Evolutionary conservation across 805 yeast genomes (phyloP), one percentile per base, ranked within the genome.

Genomic region (Metschnikowia kofuensis): DNA sequence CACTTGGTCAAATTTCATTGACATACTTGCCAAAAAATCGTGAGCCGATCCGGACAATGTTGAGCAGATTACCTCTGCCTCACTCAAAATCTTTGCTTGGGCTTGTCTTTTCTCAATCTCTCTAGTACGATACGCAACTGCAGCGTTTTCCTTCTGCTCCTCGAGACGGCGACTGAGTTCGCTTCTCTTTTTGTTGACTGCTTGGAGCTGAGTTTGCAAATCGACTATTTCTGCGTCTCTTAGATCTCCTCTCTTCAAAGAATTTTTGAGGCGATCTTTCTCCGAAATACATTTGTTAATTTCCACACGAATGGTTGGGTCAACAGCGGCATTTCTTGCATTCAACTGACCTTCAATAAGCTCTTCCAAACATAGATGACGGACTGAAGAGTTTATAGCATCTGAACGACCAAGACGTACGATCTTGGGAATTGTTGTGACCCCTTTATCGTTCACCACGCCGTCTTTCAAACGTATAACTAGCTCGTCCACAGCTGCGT

Each of bases 401-500:
- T 94, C 99, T 13, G 92, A 77, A 44, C 96, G 73, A 38, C 99
- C 99, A 35, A 94, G 69, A 58, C 99, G 80, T 11, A 94, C 95
- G 10, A 94, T 77, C 27, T 75, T 77, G 0, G 96, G 96, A 1
- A 65, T 64, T 52, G 81, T 78, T 1, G 61, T 52, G 11, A 67
- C 66, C 0, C 92, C 92, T 34, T 69, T 64, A 16, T 84, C 69
- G 54, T 79, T 75, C 38, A 67, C 66, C 1, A 91, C 83, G 6
- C 97, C 97, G 15, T 72, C 74, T 55, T 85, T 83, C 50, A 94
- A 70, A 63, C 99, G 84, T 15, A 90, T 59, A 12, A 90, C 94
- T 52, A 94, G 74, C 63, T 95, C 99, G 68, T 94, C 99, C 4
- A 94, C 97, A 12, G 99, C 99, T 0, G 99, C 99, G 71, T 94